These are phyloP conservation scores for Xylaria arbuscula DNA, from an alignment of 2,329 filamentous ascomycete species.

Conservation along the genomic window DNA sequence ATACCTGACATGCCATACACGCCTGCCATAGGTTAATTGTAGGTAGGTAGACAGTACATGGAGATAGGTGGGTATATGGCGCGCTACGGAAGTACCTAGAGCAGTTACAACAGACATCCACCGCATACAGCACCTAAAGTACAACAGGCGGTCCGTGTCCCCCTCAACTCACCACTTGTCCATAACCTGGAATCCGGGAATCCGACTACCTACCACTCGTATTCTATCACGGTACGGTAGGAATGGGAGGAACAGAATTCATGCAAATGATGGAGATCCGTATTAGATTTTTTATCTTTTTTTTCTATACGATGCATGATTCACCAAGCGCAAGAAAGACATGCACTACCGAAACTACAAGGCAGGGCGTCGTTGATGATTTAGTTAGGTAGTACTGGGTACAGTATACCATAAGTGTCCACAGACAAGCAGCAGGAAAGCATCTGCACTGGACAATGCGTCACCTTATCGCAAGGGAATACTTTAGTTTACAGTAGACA, in stretches of 20 bases:
- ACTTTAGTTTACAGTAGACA: too few relatives aligned
- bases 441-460: too few relatives aligned
- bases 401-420: too few relatives aligned
- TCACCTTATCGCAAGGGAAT: too few relatives aligned
- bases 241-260: background rate
- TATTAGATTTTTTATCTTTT: background rate
- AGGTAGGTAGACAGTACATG: background rate
- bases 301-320: background rate
- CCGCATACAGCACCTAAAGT: background rate
- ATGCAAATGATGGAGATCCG: background rate
- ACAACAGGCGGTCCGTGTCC: conserved; percentile 26
- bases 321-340: background rate
- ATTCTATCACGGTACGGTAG: background rate
- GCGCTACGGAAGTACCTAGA: background rate
- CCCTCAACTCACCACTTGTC: conserved; percentile 24
- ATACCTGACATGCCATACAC: background rate
- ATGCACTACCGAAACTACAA: background rate
- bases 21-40: background rate
- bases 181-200: conserved; percentile 41
- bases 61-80: background rate
- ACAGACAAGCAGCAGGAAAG: too few relatives aligned
- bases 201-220: background rate
- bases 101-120: too few relatives aligned
- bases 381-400: background rate
- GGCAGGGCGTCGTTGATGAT: background rate